phyloP scores from a whole-genome alignment of 2,329 filamentous ascomycete genomes.

The Nigrograna mackinnonii region DNA sequence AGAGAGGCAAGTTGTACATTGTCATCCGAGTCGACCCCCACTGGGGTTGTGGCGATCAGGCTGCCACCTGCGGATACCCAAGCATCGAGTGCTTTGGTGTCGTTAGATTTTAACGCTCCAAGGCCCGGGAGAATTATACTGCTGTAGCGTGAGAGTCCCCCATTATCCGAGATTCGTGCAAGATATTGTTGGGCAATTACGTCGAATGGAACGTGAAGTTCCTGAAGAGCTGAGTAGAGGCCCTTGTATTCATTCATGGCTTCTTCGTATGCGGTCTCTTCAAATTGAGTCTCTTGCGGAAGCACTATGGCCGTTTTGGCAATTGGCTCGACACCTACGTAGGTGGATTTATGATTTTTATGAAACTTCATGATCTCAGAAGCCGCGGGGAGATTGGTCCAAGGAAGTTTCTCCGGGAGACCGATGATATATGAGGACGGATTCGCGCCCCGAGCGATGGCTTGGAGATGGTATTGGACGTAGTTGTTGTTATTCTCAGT shows the following conservation, averaged over 20 bases:
- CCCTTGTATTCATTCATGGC: neutral
- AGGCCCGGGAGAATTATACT: neutral
- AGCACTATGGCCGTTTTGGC: neutral
- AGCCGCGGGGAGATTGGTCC: neutral
- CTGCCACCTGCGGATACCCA: neutral
- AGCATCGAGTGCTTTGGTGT: neutral
- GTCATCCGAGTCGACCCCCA: neutral
- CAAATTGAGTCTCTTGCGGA: neutral
- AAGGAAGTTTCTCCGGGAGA: neutral
- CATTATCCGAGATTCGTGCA: neutral
- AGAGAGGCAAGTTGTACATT: neutral
- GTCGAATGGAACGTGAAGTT: neutral
- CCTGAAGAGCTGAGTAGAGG: neutral
- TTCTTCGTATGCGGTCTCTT: neutral
- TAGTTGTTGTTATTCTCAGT: neutral
- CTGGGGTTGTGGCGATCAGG: neutral
- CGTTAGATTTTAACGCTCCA: neutral
- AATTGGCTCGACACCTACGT: neutral
- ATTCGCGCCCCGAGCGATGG: neutral
- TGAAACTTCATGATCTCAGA: neutral
- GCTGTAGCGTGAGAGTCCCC: neutral
- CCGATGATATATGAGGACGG: conserved; percentile 1
- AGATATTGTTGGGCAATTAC: neutral
- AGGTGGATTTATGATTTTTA: neutral
- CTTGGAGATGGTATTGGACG: neutral